Percentiles rank a stretch among this genome's conserved stretches.
These are phyloP conservation scores for Thalassiosira profunda DNA, from an alignment of 108 stramenopile genomes.

Conservation along the genomic window DNA sequence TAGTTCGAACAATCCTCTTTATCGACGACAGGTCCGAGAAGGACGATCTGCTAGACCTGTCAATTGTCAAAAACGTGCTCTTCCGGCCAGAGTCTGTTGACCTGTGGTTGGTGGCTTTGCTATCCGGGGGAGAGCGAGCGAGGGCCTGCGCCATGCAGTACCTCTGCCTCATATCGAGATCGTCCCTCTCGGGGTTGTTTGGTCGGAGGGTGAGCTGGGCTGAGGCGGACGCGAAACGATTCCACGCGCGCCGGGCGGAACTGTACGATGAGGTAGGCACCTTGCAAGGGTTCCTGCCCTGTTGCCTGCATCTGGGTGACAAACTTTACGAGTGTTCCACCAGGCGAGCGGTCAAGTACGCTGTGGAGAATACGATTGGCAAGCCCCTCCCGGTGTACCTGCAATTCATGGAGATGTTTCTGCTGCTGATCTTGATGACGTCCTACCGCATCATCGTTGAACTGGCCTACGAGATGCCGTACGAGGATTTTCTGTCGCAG, in stretches of 20 bases:
- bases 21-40: not conserved
- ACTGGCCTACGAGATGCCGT: slow-evolving; percentile 3
- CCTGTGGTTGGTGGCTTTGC: slow-evolving; percentile 2
- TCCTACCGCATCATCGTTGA: slow-evolving; percentile 25
- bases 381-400: slow-evolving; percentile 11
- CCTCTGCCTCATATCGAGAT: slow-evolving; percentile 14
- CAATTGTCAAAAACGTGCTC: slow-evolving; percentile 2
- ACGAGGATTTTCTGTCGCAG: not conserved
- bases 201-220: slow-evolving; percentile 8
- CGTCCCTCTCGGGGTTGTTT: slow-evolving; percentile 12
- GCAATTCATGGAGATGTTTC: slow-evolving; percentile 9
- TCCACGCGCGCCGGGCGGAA: not conserved
- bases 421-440: slow-evolving; percentile 3
- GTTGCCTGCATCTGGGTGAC: slow-evolving; percentile 19
- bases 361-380: slow-evolving; percentile 10
- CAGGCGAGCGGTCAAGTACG: slow-evolving; percentile 19
- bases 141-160: slow-evolving; percentile 1
- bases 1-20: slow-evolving; percentile 19
- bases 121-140: slow-evolving; percentile 7
- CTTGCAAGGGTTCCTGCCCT: slow-evolving; percentile 6
- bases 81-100: slow-evolving; percentile 7
- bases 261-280: slow-evolving; percentile 7
- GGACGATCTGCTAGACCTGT: not conserved
- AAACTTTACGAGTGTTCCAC: slow-evolving; percentile 6
- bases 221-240: slow-evolving; percentile 1